Percentiles rank a stretch among this genome's conserved stretches.
Evolutionary conservation across 2,329 filamentous ascomycete species (phyloP).

Genomic region (Fusarium devonianum): DNA sequence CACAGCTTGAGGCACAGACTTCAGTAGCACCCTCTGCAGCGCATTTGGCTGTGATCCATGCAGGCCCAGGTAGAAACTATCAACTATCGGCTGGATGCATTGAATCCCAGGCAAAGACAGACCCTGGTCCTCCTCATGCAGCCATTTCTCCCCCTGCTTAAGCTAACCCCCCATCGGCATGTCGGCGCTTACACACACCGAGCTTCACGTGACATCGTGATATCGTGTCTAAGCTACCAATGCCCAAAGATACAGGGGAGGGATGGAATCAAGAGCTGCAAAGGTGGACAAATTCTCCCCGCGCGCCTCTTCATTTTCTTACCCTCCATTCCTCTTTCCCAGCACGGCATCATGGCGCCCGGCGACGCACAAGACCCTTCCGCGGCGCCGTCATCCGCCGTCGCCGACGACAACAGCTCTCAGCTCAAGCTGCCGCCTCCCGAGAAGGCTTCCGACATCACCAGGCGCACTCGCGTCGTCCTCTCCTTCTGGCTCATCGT

Average conservation of each 20-base stretch:
- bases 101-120: too few relatives aligned
- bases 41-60: too few relatives aligned
- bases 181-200: slow-evolving; percentile 29
- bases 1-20: too few relatives aligned
- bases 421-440: slow-evolving; percentile 67
- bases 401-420: slow-evolving; percentile 7
- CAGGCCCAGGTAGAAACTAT: too few relatives aligned
- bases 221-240: slow-evolving; percentile 37
- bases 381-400: slow-evolving; percentile 25
- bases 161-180: slow-evolving; percentile 20
- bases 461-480: slow-evolving; percentile 77
- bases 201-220: slow-evolving; percentile 40
- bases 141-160: background rate
- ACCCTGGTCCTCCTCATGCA: too few relatives aligned
- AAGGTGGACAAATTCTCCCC: slow-evolving; percentile 6
- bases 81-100: too few relatives aligned
- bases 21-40: too few relatives aligned
- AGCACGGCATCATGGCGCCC: slow-evolving; percentile 36
- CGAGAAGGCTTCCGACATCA: slow-evolving; percentile 74
- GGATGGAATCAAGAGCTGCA: slow-evolving; percentile 22
- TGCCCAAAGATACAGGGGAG: slow-evolving; percentile 11
- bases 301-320: slow-evolving; percentile 13
- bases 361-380: slow-evolving; percentile 30
- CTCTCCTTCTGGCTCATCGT: slow-evolving; percentile 92
- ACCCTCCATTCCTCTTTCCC: background rate